phyloP scores from a whole-genome alignment of 257 asterid genomes.

The Striga asiatica region DNA sequence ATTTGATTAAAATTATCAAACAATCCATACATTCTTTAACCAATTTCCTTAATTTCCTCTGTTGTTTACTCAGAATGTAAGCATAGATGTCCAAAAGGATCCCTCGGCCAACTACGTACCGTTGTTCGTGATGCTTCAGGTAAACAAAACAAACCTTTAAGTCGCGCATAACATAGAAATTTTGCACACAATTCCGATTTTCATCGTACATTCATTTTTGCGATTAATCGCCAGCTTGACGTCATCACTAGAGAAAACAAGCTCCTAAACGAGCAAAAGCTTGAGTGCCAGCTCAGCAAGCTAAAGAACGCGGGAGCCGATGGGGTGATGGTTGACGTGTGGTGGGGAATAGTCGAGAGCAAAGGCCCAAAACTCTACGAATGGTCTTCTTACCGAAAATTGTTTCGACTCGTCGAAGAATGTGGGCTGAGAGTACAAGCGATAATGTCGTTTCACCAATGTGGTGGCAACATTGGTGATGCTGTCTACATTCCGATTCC shows the following conservation, averaged over 20 bases:
- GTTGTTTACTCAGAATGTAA: no score
- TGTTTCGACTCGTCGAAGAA: conserved; percentile 43
- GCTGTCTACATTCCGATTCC: conserved; percentile 54
- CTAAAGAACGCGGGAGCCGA: conserved; percentile 54
- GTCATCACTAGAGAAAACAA: conserved; percentile 46
- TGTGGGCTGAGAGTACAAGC: conserved; percentile 57
- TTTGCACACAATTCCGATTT: neutral
- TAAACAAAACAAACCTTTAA: neutral
- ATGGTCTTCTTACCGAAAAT: conserved; percentile 57
- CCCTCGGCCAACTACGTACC: conserved; percentile 50
- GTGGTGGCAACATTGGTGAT: conserved; percentile 82
- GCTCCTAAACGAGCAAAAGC: conserved; percentile 28
- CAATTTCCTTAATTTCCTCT: neutral
- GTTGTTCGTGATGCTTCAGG: conserved; percentile 75
- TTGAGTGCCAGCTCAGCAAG: conserved; percentile 49
- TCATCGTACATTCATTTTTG: neutral
- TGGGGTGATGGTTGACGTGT: conserved; percentile 87
- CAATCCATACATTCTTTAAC: neutral
- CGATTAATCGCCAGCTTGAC: conserved; percentile 19
- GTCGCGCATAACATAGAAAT: neutral
- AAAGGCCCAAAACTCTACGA: conserved; percentile 48
- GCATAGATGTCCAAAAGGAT: neutral
- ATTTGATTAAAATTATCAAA: no score
- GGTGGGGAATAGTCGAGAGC: conserved; percentile 83
- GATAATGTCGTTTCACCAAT: conserved; percentile 88